Percentiles rank a stretch among this genome's conserved stretches.
Evolutionary conservation across 2,329 filamentous ascomycete species (phyloP).

Genomic region (Domatiomyces globalis): DNA sequence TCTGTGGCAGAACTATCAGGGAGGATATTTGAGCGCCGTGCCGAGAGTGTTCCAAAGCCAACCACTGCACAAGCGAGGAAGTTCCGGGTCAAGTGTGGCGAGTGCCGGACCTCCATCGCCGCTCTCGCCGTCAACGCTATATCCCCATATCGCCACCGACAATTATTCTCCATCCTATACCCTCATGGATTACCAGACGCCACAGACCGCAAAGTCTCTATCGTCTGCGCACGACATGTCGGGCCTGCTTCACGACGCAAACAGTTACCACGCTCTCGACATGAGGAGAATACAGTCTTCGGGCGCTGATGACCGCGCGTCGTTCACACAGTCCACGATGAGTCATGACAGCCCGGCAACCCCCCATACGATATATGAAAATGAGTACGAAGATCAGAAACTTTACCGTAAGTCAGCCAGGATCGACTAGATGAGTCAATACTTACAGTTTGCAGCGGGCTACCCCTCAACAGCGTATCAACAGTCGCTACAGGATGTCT

Average conservation of each 20-base stretch:
- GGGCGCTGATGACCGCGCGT: conserved; percentile 34
- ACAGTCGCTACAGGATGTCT: conserved; percentile 30
- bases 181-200: conserved; percentile 22
- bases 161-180: conserved; percentile 28
- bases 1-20: conserved; percentile 15
- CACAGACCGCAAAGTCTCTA: conserved; percentile 32
- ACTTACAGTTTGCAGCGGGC: conserved; percentile 40
- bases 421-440: conserved; percentile 42
- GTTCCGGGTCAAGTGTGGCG: conserved; percentile 31
- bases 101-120: conserved; percentile 32
- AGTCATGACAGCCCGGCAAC: conserved; percentile 49
- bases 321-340: conserved; percentile 42
- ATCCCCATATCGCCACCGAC: conserved; percentile 30
- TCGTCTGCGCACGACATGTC: conserved; percentile 28
- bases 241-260: conserved; percentile 40
- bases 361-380: conserved; percentile 40
- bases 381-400: conserved; percentile 40
- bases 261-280: conserved; percentile 35
- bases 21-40: conserved; percentile 14
- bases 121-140: conserved; percentile 23
- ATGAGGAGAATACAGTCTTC: conserved; percentile 45
- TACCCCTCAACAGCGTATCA: conserved; percentile 35
- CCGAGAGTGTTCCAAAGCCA: conserved; percentile 16
- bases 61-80: conserved; percentile 26
- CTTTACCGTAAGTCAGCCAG: conserved; percentile 40